Conservation (phyloP, 2,329 filamentous ascomycete genomes). For the Paraconiothyrium sp. region DNA sequence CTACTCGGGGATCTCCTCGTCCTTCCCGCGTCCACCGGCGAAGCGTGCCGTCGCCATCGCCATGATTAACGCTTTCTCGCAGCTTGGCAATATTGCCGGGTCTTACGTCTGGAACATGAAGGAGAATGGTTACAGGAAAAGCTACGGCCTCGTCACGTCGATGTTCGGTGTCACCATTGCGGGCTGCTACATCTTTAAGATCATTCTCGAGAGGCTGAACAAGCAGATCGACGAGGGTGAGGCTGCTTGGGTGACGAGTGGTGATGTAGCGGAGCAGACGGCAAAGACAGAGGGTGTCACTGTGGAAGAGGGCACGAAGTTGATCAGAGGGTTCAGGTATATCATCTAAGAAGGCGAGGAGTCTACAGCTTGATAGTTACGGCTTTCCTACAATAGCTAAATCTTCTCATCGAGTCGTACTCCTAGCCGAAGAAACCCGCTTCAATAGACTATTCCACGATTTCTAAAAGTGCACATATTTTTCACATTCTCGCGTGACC, state of each 20-base stretch:
- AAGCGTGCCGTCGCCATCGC: constrained; percentile 70
- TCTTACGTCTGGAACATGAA: constrained; percentile 70
- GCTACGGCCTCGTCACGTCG: constrained; percentile 70
- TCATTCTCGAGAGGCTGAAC: constrained; percentile 40
- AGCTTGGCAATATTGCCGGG: constrained; percentile 59
- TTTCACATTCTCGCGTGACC: background rate
- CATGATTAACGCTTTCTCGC: constrained; percentile 64
- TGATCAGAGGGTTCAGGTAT: constrained; percentile 46
- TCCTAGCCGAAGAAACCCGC: background rate
- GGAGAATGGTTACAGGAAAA: constrained; percentile 69
- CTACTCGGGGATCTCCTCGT: constrained; percentile 49
- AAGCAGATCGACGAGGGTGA: constrained; percentile 45
- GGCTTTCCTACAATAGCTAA: no score
- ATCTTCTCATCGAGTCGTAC: background rate
- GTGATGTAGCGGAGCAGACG: constrained; percentile 43
- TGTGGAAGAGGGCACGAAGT: constrained; percentile 39
- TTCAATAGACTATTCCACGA: background rate
- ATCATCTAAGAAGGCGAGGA: constrained; percentile 31
- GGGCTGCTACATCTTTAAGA: constrained; percentile 55
- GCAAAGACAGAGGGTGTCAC: constrained; percentile 38
- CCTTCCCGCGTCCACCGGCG: constrained; percentile 64
- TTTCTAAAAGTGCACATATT: background rate
- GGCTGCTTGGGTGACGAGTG: constrained; percentile 37
- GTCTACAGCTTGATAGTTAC: background rate
- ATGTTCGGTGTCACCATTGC: constrained; percentile 70